phyloP scores from a whole-genome alignment of 192 early-diverging fungal genomes.

The Mortierella hygrophila region DNA sequence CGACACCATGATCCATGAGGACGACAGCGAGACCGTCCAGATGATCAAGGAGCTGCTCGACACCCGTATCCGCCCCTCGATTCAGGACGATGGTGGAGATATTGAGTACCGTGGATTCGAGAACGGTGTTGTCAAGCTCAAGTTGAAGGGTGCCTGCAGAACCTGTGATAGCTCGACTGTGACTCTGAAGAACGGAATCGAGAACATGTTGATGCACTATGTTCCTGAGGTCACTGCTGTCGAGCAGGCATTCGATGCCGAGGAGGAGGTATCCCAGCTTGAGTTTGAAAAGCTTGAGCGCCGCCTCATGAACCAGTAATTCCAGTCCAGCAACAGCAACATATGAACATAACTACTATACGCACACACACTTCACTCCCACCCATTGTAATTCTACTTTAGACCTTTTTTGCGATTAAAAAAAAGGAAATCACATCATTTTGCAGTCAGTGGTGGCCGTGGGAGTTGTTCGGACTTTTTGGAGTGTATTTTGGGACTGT shows the following conservation, averaged over 20 bases:
- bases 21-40: conserved; percentile 93
- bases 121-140: conserved; percentile 90
- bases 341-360: background rate
- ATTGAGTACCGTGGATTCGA: conserved; percentile 95
- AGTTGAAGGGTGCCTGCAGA: conserved; percentile 95
- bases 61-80: conserved; percentile 93
- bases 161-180: conserved; percentile 91
- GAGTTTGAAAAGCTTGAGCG: conserved; percentile 95
- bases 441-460: background rate
- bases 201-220: conserved; percentile 99
- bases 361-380: background rate
- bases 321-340: background rate
- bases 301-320: conserved; percentile 54
- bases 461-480: background rate
- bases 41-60: conserved; percentile 99
- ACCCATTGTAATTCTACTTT: background rate
- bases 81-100: conserved; percentile 99
- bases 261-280: conserved; percentile 78
- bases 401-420: background rate
- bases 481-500: background rate
- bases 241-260: conserved; percentile 90
- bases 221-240: conserved; percentile 92
- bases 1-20: conserved; percentile 77
- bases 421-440: background rate
- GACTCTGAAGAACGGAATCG: conserved; percentile 98